These are phyloP conservation scores for Sclerotinia minor DNA, from an alignment of 2,329 filamentous ascomycete species.

Conservation along the genomic window DNA sequence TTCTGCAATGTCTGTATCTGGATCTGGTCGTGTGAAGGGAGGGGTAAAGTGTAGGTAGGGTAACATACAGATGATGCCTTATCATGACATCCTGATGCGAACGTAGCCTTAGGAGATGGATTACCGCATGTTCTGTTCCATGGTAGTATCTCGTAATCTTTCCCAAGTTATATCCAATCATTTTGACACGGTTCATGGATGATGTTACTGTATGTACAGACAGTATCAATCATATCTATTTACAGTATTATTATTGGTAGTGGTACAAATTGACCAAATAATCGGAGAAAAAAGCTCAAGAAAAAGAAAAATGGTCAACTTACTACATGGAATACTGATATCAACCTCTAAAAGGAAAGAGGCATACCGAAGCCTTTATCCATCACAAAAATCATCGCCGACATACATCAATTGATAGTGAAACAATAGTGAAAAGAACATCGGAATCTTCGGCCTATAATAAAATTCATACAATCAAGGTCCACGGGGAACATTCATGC, in stretches of 20 bases:
- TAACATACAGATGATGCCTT: background rate
- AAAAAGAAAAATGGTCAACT: background rate
- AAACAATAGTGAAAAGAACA: background rate
- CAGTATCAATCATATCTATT: background rate
- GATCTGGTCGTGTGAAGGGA: background rate
- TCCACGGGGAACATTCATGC: background rate
- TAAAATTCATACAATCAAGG: background rate
- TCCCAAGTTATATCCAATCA: background rate
- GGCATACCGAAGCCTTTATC: no score
- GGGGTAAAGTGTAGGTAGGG: background rate
- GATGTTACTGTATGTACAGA: background rate
- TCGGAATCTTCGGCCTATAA: background rate
- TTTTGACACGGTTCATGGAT: conserved; percentile 3
- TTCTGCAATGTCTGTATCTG: background rate
- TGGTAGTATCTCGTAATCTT: background rate
- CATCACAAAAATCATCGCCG: background rate
- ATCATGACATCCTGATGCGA: no score
- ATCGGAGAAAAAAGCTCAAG: background rate
- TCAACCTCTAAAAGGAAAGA: background rate
- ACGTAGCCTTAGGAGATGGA: no score
- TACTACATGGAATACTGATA: background rate
- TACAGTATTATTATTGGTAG: no score
- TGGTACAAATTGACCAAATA: background rate
- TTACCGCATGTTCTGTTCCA: background rate
- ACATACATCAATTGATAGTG: conserved; percentile 1